These are phyloP conservation scores for Cladosporium velox DNA, from an alignment of 2,329 filamentous ascomycete species.

Conservation along the genomic window DNA sequence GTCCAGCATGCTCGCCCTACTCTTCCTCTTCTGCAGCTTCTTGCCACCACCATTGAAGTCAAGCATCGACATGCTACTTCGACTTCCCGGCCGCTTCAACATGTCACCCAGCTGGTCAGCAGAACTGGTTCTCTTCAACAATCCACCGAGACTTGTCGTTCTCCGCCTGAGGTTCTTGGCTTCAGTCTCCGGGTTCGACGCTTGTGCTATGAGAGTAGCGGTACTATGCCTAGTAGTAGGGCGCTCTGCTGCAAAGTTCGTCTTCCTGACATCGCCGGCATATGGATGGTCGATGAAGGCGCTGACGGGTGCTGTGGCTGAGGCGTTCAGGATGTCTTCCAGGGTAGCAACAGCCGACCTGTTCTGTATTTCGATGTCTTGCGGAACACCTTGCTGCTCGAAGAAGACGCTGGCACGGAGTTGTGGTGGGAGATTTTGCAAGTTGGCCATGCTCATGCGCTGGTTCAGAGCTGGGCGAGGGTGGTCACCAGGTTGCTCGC, in stretches of 20 bases:
- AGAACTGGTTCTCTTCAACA: slow-evolving; percentile 19
- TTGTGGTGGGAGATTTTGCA: slow-evolving; percentile 69
- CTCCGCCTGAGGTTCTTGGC: slow-evolving; percentile 21
- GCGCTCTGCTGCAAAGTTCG: slow-evolving; percentile 65
- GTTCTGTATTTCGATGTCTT: slow-evolving; percentile 62
- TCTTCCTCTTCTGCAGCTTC: slow-evolving; percentile 38
- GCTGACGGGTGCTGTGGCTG: slow-evolving; percentile 80
- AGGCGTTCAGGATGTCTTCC: slow-evolving; percentile 89
- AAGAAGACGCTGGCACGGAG: slow-evolving; percentile 91
- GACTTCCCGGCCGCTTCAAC: slow-evolving; percentile 10
- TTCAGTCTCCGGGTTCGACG: slow-evolving; percentile 8
- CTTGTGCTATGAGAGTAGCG: slow-evolving; percentile 20
- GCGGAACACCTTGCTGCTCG: slow-evolving; percentile 62
- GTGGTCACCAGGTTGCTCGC: slow-evolving; percentile 24
- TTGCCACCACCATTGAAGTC: slow-evolving; percentile 36
- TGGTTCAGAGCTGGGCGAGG: slow-evolving; percentile 33
- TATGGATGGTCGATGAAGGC: slow-evolving; percentile 91
- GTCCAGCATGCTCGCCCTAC: slow-evolving; percentile 36
- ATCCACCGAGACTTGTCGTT: slow-evolving; percentile 20
- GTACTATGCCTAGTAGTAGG: slow-evolving; percentile 31
- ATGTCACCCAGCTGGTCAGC: slow-evolving; percentile 2
- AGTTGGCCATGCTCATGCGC: slow-evolving; percentile 41
- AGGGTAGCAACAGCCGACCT: slow-evolving; percentile 86
- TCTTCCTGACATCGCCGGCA: slow-evolving; percentile 71
- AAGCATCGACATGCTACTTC: slow-evolving; percentile 24